These are phyloP conservation scores for Aspergillus panamensis DNA, from an alignment of 495 filamentous ascomycete species.

Conservation along the genomic window DNA sequence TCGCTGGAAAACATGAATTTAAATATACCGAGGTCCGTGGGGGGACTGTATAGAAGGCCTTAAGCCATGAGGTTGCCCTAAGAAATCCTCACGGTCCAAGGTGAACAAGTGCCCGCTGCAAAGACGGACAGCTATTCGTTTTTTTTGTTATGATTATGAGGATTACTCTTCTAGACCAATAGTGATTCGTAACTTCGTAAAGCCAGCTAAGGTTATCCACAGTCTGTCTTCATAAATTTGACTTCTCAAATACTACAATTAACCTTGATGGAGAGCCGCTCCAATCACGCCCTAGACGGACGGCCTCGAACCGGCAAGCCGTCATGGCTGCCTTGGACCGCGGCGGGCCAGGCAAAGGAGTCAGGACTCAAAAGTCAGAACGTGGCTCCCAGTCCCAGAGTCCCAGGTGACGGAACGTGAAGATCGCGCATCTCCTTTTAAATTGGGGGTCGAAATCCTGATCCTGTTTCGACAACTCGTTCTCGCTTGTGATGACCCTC, in stretches of 20 bases:
- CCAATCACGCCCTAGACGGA: not conserved
- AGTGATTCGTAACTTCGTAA: not conserved
- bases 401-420: not conserved
- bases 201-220: not conserved
- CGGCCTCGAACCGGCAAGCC: constrained; percentile 15
- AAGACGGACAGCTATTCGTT: not conserved
- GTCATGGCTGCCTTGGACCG: not conserved
- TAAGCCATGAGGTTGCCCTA: not conserved
- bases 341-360: not conserved
- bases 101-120: not conserved
- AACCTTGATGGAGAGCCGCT: not conserved
- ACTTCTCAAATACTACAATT: not conserved
- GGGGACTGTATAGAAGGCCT: not conserved
- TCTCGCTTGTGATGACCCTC: not conserved
- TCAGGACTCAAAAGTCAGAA: too few relatives aligned
- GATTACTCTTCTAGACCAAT: not conserved
- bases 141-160: not conserved
- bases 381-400: not conserved
- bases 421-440: constrained; percentile 2
- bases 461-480: not conserved
- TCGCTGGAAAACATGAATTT: not conserved
- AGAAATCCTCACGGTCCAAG: constrained; percentile 9
- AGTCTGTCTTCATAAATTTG: not conserved
- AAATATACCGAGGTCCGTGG: constrained; percentile 13
- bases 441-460: not conserved